Evolutionary conservation across 345 rosid species (phyloP).

Genomic region (Brassica carinata): DNA sequence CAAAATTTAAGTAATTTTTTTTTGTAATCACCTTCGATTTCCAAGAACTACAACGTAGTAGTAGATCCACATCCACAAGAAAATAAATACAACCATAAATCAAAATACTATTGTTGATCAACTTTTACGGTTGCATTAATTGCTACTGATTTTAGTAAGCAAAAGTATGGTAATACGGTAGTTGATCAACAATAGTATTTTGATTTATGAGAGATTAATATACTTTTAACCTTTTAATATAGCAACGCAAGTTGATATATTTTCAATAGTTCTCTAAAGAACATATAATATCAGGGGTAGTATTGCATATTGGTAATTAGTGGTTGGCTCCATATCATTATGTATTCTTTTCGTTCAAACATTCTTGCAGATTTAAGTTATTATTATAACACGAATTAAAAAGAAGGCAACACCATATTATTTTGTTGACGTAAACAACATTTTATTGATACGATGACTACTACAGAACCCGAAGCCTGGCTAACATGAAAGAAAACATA

Average conservation of each 20-base stretch:
- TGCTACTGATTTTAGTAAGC: not conserved
- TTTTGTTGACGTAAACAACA: not conserved
- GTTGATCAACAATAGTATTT: no score
- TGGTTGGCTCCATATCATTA: not conserved
- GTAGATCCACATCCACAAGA: not conserved
- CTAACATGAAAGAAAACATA: slow-evolving; percentile 16
- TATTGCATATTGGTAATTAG: not conserved
- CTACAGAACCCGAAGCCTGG: slow-evolving; percentile 1
- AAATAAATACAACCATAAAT: not conserved
- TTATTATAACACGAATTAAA: not conserved
- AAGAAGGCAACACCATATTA: not conserved
- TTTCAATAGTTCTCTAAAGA: not conserved
- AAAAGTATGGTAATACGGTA: not conserved
- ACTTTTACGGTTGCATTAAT: not conserved
- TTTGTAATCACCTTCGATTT: not conserved
- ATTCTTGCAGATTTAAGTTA: not conserved
- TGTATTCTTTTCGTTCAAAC: not conserved
- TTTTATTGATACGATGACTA: slow-evolving; percentile 4
- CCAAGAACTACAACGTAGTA: not conserved
- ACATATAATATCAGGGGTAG: not conserved
- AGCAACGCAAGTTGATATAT: not conserved
- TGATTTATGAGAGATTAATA: not conserved
- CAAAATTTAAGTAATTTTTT: not conserved
- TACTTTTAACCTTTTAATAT: not conserved
- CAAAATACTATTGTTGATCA: not conserved